Evolutionary conservation across 2,329 filamentous ascomycete genomes (phyloP).

Genomic region (Claviceps digitariae): DNA sequence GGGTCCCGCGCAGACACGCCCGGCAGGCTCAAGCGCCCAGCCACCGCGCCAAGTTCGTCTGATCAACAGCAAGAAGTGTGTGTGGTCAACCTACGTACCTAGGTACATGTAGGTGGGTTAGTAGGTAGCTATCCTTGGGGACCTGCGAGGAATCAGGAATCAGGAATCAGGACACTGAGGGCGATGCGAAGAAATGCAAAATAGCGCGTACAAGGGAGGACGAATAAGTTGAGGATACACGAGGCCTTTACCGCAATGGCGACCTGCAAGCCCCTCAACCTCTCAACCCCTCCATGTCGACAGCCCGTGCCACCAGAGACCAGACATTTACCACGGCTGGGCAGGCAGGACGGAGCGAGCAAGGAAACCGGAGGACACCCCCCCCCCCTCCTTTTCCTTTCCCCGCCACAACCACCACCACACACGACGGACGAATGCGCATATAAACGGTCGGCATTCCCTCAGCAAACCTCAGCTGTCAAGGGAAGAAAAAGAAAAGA

Average conservation of each 20-base stretch:
- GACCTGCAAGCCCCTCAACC: background rate
- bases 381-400: background rate
- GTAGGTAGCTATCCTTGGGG: too few relatives aligned
- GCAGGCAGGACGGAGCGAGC: background rate
- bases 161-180: background rate
- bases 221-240: conserved; percentile 3
- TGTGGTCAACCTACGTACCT: too few relatives aligned
- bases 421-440: conserved; percentile 18
- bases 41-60: too few relatives aligned
- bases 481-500: background rate
- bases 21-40: too few relatives aligned
- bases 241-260: conserved; percentile 1
- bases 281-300: too few relatives aligned
- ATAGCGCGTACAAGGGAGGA: background rate
- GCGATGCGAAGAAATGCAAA: background rate
- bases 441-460: conserved; percentile 37
- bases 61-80: too few relatives aligned
- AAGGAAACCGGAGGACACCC: background rate
- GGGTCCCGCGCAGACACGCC: too few relatives aligned
- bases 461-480: conserved; percentile 11
- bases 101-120: too few relatives aligned
- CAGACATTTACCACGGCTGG: too few relatives aligned
- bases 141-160: too few relatives aligned
- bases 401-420: conserved; percentile 3
- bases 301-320: background rate